phyloP scores from a whole-genome alignment of 495 filamentous ascomycete genomes.

The Apodospora peruviana region DNA sequence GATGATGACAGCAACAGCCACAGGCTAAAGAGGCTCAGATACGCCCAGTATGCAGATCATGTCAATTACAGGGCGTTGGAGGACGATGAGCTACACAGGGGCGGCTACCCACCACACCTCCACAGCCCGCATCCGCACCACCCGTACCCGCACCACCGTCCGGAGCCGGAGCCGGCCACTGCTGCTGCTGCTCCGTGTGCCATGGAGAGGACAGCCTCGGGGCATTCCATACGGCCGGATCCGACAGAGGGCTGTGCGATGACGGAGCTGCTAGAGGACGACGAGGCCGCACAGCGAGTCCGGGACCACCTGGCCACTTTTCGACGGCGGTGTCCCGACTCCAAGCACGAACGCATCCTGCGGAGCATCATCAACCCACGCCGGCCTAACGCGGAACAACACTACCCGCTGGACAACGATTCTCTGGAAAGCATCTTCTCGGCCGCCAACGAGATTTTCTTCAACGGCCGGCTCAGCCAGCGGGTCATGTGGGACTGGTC shows the following conservation, averaged over 20 bases:
- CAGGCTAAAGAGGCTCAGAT: constrained; percentile 19
- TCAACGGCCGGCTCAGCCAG: constrained; percentile 40
- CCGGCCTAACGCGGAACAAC: constrained; percentile 28
- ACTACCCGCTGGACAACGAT: constrained; percentile 45
- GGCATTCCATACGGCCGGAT: constrained; percentile 26
- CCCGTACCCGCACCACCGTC: constrained; percentile 3
- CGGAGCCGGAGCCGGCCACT: constrained; percentile 3
- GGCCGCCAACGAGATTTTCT: constrained; percentile 50
- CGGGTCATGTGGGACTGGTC: constrained; percentile 52
- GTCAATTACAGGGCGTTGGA: constrained; percentile 14
- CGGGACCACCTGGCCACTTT: constrained; percentile 34
- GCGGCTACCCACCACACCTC: not conserved
- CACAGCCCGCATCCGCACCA: constrained; percentile 1
- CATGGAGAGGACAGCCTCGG: constrained; percentile 29
- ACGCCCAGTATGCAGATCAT: constrained; percentile 7
- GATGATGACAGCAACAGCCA: constrained; percentile 6
- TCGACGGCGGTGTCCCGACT: constrained; percentile 35
- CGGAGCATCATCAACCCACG: constrained; percentile 43
- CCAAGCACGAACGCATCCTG: constrained; percentile 45
- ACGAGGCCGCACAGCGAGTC: constrained; percentile 35
- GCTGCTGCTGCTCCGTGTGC: too few relatives aligned
- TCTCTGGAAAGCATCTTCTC: constrained; percentile 45
- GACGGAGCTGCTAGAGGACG: constrained; percentile 30
- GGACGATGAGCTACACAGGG: not conserved
- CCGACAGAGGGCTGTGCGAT: constrained; percentile 17